phyloP scores from a whole-genome alignment of 2,329 filamentous ascomycete genomes.

The Bipolaris sorokiniana region DNA sequence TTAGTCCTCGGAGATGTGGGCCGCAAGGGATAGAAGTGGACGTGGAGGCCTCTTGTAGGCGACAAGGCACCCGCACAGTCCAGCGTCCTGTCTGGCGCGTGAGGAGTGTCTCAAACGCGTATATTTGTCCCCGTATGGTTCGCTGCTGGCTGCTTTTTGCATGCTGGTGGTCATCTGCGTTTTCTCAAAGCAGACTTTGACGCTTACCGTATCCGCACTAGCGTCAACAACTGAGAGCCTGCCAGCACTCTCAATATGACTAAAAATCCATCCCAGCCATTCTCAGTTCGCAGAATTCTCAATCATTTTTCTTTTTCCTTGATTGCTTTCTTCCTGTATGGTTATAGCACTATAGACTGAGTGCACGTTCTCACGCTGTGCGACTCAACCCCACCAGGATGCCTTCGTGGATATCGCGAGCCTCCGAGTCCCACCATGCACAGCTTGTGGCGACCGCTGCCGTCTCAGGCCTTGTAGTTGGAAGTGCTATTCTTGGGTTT shows the following conservation, averaged over 20 bases:
- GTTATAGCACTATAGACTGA: conserved; percentile 1
- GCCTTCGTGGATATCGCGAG: conserved; percentile 55
- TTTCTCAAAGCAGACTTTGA: conserved; percentile 25
- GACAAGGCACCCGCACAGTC: conserved; percentile 18
- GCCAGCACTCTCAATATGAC: conserved; percentile 9
- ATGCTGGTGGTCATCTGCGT: conserved; percentile 40
- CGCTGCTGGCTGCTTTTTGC: conserved; percentile 32
- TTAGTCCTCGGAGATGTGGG: conserved; percentile 4
- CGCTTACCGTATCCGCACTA: conserved; percentile 26
- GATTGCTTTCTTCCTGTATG: conserved; percentile 13
- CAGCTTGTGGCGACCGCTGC: conserved; percentile 76
- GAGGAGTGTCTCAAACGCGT: conserved; percentile 47
- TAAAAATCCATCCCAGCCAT: conserved; percentile 11
- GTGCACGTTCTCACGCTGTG: conserved; percentile 4
- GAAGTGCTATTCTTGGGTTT: conserved; percentile 62
- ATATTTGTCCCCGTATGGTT: conserved; percentile 34
- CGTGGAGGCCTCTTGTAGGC: conserved; percentile 25
- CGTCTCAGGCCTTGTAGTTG: conserved; percentile 56
- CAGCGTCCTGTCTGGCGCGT: conserved; percentile 44
- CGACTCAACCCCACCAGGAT: conserved; percentile 34
- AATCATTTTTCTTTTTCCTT: not conserved
- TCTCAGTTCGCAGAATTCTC: not conserved
- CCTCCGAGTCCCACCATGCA: conserved; percentile 54
- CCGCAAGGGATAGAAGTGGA: conserved; percentile 1
- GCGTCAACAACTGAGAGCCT: conserved; percentile 14